A percentile compares a stretch with the other conserved stretches of the same genome.
Evolutionary conservation across 1,284 basidiomycete species (phyloP).

Genomic region (Vanrija humicola): DNA sequence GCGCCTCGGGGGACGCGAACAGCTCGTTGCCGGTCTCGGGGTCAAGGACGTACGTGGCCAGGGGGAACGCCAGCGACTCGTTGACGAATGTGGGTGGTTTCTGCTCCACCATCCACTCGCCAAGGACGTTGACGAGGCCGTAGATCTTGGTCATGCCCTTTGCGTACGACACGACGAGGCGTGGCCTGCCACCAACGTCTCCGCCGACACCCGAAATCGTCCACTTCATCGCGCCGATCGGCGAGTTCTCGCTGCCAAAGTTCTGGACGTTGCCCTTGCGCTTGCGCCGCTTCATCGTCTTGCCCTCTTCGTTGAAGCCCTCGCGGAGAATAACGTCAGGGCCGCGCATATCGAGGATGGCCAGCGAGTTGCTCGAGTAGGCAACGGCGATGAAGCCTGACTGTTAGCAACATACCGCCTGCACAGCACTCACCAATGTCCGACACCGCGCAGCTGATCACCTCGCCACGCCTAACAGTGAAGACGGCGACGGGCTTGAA

Average conservation of each 20-base stretch:
- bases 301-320: constrained; percentile 43
- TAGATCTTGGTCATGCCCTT: constrained; percentile 63
- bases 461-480: constrained; percentile 53
- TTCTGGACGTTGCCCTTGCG: constrained; percentile 45
- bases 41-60: constrained; percentile 63
- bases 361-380: constrained; percentile 59
- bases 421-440: constrained; percentile 59
- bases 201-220: constrained; percentile 57
- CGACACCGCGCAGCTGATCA: constrained; percentile 60
- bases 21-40: constrained; percentile 56
- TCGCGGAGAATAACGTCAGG: constrained; percentile 60
- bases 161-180: constrained; percentile 60
- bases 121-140: constrained; percentile 53
- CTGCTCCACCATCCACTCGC: constrained; percentile 58
- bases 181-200: constrained; percentile 58
- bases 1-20: constrained; percentile 23
- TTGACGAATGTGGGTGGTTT: constrained; percentile 48
- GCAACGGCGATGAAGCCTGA: constrained; percentile 70
- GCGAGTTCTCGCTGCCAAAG: constrained; percentile 37
- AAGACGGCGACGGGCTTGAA: constrained; percentile 64
- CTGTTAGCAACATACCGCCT: not conserved
- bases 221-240: constrained; percentile 62
- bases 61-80: constrained; percentile 53
- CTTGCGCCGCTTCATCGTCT: constrained; percentile 44
- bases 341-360: constrained; percentile 67